A percentile compares a stretch with the other conserved stretches of the same genome.
These are phyloP conservation scores for Multifurca ochricompacta DNA, from an alignment of 768 basidiomycete genomes.

Conservation along the genomic window DNA sequence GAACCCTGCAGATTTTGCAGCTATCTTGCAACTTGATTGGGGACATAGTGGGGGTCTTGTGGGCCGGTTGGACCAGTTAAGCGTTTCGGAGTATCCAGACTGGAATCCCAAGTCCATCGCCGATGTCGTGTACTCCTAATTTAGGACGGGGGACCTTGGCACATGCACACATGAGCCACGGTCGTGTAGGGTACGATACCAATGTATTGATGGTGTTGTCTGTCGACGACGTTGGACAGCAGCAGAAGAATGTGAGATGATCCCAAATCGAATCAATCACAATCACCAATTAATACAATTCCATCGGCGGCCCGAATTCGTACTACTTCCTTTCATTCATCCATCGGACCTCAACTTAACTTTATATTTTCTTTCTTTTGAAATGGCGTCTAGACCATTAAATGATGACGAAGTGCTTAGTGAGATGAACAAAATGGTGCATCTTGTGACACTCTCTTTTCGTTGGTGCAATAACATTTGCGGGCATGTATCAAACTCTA, in stretches of 20 bases:
- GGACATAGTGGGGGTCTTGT: slow-evolving; percentile 12
- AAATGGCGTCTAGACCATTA: slow-evolving; percentile 67
- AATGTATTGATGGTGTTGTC: too few species aligned
- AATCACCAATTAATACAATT: too few species aligned
- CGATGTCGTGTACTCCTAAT: slow-evolving; percentile 1
- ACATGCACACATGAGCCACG: too few species aligned
- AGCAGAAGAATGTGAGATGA: too few species aligned
- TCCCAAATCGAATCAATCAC: too few species aligned
- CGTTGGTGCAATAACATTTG: slow-evolving; percentile 4
- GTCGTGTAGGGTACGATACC: too few species aligned
- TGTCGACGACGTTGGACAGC: too few species aligned
- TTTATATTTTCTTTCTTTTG: too few species aligned
- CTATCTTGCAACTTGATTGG: slow-evolving; percentile 10
- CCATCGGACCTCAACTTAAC: too few species aligned
- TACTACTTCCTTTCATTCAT: too few species aligned
- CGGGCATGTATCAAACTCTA: background rate
- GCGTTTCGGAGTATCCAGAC: slow-evolving; percentile 14
- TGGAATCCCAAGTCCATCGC: slow-evolving; percentile 18
- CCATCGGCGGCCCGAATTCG: too few species aligned
- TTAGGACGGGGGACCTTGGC: background rate
- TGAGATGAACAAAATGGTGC: slow-evolving; percentile 99
- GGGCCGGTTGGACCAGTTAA: slow-evolving; percentile 4
- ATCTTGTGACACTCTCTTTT: slow-evolving; percentile 20
- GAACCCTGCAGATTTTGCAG: background rate
- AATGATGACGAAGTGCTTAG: slow-evolving; percentile 93